phyloP scores from a whole-genome alignment of 2,329 filamentous ascomycete species.

The Lachnellula arida region DNA sequence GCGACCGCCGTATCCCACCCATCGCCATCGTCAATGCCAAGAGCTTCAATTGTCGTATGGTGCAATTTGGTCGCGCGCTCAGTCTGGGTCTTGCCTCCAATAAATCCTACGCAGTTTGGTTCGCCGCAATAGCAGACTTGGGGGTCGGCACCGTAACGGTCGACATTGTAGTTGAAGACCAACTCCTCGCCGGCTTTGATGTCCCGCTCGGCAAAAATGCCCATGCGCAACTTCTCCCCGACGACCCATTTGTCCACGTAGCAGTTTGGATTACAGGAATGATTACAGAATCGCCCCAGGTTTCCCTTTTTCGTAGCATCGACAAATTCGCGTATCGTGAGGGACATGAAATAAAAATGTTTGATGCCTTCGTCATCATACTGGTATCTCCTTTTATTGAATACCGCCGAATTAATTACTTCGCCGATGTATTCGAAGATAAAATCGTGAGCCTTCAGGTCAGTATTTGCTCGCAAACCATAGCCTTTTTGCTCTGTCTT shows the following conservation, averaged over 20 bases:
- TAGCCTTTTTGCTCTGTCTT: constrained; percentile 98
- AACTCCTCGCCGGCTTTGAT: constrained; percentile 89
- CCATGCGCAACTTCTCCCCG: constrained; percentile 95
- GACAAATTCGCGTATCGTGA: constrained; percentile 93
- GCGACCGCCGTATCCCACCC: constrained; percentile 87
- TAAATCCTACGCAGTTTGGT: constrained; percentile 90
- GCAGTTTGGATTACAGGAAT: constrained; percentile 98
- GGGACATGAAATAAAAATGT: constrained; percentile 99
- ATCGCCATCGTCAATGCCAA: constrained; percentile 90
- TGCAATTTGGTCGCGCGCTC: constrained; percentile 91
- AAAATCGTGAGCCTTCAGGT: constrained; percentile 80
- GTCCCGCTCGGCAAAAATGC: constrained; percentile 86
- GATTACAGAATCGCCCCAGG: constrained; percentile 94
- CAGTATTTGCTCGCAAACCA: constrained; percentile 75
- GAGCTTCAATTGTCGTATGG: constrained; percentile 83
- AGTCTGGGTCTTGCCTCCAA: constrained; percentile 96
- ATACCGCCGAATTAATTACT: constrained; percentile 89
- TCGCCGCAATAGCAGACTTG: constrained; percentile 97
- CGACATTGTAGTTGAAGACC: constrained; percentile 99
- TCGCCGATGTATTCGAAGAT: constrained; percentile 98
- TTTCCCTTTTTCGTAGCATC: constrained; percentile 97
- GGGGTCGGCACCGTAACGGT: constrained; percentile 93
- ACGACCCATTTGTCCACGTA: constrained; percentile 99
- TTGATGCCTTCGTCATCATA: constrained; percentile 97
- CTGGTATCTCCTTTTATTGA: constrained; percentile 83